These are phyloP conservation scores for Fusarium algeriense DNA, from an alignment of 2,329 filamentous ascomycete species.

Conservation along the genomic window DNA sequence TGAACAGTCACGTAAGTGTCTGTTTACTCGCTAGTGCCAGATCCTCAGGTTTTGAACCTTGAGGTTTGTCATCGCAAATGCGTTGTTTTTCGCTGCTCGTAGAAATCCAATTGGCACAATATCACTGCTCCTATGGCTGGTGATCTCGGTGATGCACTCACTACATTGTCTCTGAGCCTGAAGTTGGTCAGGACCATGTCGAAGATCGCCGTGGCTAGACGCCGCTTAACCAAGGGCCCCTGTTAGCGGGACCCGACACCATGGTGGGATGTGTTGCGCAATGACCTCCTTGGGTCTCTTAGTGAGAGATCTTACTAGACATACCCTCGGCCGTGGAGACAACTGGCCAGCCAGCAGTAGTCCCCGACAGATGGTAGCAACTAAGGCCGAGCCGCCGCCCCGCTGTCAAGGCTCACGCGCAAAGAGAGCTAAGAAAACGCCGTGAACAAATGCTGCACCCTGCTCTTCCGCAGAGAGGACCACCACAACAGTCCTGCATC, in stretches of 20 bases:
- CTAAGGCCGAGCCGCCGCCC: constrained; percentile 23
- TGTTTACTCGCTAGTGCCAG: neutral
- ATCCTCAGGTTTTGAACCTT: neutral
- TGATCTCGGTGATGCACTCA: constrained; percentile 12
- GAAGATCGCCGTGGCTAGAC: constrained; percentile 33
- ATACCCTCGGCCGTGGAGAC: neutral
- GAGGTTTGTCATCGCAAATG: neutral
- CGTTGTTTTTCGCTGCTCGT: neutral
- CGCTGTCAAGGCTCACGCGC: constrained; percentile 26
- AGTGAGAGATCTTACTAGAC: neutral
- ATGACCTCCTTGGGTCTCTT: constrained; percentile 19
- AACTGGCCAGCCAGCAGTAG: constrained; percentile 1
- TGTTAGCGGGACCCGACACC: constrained; percentile 39
- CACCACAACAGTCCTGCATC: neutral
- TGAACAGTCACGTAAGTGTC: neutral
- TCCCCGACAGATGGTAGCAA: constrained; percentile 17
- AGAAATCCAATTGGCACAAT: neutral
- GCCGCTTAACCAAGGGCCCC: constrained; percentile 6
- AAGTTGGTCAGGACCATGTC: constrained; percentile 10
- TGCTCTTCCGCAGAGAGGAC: constrained; percentile 11
- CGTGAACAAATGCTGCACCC: constrained; percentile 31
- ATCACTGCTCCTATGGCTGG: neutral
- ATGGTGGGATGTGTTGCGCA: constrained; percentile 38
- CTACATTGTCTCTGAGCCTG: constrained; percentile 4
- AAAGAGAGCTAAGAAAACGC: constrained; percentile 23